Base-by-base conservation (phyloP, 345 rosid species). In the Populus ilicifolia region DNA sequence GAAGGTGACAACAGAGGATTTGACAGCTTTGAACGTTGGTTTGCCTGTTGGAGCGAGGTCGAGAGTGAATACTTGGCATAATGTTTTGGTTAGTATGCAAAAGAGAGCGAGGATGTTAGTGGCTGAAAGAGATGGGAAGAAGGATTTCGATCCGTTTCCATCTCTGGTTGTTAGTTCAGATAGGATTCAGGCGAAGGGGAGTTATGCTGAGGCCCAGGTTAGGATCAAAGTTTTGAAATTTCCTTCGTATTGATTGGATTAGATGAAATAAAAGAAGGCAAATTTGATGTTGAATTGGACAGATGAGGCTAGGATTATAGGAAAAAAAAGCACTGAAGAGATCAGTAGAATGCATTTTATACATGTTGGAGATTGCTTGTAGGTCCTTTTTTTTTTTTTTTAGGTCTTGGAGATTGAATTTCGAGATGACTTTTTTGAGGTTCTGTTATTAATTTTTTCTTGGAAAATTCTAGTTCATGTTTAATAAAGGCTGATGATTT, bases 121-220 rank as follows among this genome's bases (percentile, higher is more conserved):
- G 14, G 90, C 92, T 1, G 89, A 86, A 83, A 83, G 80, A 23
- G 91, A 91, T 59, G 94, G 97, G 43, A 88, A 90, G 71, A 74
- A 70, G 39, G 85, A 83, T 1, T 91, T 85, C 48, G 91, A 92
- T 75, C 97, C 96, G 2, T 94, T 96, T 76, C 98, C 99, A 21
- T 91, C 99, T 4, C 67, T 96, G 74, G 74, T 89, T 2, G 78
- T 96, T 50, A 84, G 91, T 17, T 82, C 92, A 12, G 75, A 88
- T 11, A 94, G 94, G 8, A 78, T 94, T 68, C 81, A 84, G 39
- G 96, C 99, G 14, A 89, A 90, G 75, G 99, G 99, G 39, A 88
- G 91, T 85, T 96, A 90, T 74, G 98, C 98, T 21, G 90, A 92
- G 86, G 90, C 99, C 77, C 99, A 96, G 98, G 98, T 79, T 36